phyloP scores from a whole-genome alignment of 2,329 filamentous ascomycete genomes.

The Pseudopyricularia cyperi region DNA sequence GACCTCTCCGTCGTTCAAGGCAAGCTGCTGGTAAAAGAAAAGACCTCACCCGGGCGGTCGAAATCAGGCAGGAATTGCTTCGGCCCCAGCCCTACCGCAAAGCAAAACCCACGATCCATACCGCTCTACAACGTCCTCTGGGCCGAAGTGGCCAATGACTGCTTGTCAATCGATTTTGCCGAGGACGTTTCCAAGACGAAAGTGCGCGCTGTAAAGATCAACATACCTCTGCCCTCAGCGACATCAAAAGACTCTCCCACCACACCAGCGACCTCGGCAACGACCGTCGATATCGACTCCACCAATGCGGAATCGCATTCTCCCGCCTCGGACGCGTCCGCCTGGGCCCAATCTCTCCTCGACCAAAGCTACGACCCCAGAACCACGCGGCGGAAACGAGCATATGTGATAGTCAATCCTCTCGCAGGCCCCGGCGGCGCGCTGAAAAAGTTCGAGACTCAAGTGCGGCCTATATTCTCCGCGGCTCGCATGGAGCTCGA shows the following conservation, averaged over 20 bases:
- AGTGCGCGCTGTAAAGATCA: slow-evolving; percentile 47
- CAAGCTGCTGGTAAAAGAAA: neutral
- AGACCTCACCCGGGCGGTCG: neutral
- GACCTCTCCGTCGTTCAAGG: neutral
- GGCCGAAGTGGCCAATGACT: slow-evolving; percentile 45
- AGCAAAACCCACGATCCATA: slow-evolving; percentile 27
- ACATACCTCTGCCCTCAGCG: slow-evolving; percentile 26
- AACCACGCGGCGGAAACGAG: slow-evolving; percentile 52
- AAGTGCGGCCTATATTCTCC: slow-evolving; percentile 71
- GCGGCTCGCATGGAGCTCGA: slow-evolving; percentile 70
- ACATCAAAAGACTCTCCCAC: neutral
- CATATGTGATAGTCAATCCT: slow-evolving; percentile 85
- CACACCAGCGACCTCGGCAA: neutral
- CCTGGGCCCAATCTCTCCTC: slow-evolving; percentile 54
- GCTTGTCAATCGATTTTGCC: slow-evolving; percentile 63
- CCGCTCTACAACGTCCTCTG: slow-evolving; percentile 76
- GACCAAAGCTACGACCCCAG: slow-evolving; percentile 58
- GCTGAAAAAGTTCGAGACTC: slow-evolving; percentile 55
- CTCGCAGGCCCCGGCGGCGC: slow-evolving; percentile 75
- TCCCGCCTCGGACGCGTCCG: slow-evolving; percentile 23
- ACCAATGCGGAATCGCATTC: slow-evolving; percentile 11
- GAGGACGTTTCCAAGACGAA: slow-evolving; percentile 42
- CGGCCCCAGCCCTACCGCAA: neutral
- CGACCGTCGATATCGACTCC: slow-evolving; percentile 9
- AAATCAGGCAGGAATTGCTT: neutral